Base-by-base conservation (phyloP, 176 grass and related monocot genomes). In the Eleusine coracana region DNA sequence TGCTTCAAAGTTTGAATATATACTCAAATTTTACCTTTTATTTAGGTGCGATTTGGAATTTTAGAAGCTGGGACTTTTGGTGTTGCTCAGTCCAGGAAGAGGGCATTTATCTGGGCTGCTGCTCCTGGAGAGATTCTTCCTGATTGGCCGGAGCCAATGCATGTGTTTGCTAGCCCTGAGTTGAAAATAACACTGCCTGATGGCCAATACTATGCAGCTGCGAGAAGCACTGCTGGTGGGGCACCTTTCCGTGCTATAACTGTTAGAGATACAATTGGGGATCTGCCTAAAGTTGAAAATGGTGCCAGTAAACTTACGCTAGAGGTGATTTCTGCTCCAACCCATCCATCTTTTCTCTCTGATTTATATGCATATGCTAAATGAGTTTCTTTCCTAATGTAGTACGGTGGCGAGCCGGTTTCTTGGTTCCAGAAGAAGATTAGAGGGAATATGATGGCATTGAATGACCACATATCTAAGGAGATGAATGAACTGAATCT, bases 401-500 rank as follows among this genome's bases (percentile, higher is more conserved):
- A 96, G 97, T 94, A 99, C 50, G 93, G 85, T 62, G 89, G 85
- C 17, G 86, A 96, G 34, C 97, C 93, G 28, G 49, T 89, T 13
- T 96, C 93, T 56, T 96, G 93, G 93, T 99, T 94, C 82, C 97
- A 99, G 82, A 96, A 99, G 78, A 91, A 92, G 87, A 96, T 96
- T 37, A 88, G 93, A 92, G 91, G 93, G 21, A 92, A 71, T 60
- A 96, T 59, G 67, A 75, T 81, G 14, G 36, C 60, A 20, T 71
- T 99, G 88, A 99, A 86, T 83, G 93, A 99, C 62, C 96, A 99
- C 80, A 96, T 99, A 86, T 94, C 96, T 18, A 99, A 99, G 86
- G 96, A 99, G 75, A 99, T 96, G 96, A 99, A 96, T 71, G 96
- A 99, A 84, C 74, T 99, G 39, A 99, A 99, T 72, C 87, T 99